Percentiles rank a stretch among this genome's conserved stretches.
phyloP scores from a whole-genome alignment of 192 early-diverging fungal genomes.

The Linnemannia exigua region DNA sequence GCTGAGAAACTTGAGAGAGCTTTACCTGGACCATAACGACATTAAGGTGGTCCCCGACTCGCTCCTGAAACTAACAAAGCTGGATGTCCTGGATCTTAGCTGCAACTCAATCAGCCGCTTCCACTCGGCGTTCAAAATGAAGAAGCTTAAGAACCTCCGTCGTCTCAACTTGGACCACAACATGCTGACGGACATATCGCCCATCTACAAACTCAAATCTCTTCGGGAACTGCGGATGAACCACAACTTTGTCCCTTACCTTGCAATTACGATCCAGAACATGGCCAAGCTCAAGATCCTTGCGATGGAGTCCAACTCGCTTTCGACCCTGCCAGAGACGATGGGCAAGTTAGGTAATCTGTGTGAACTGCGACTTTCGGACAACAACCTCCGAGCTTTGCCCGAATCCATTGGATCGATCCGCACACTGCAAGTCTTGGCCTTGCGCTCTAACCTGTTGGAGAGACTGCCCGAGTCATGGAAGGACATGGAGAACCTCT shows the following conservation, averaged over 20 bases:
- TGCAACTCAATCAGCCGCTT: slow-evolving; percentile 62
- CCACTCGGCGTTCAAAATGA: slow-evolving; percentile 59
- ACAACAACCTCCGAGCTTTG: slow-evolving; percentile 52
- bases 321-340: slow-evolving; percentile 55
- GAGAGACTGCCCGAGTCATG: slow-evolving; percentile 56
- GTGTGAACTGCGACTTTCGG: slow-evolving; percentile 52
- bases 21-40: slow-evolving; percentile 62
- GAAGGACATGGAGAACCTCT: slow-evolving; percentile 61
- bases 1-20: slow-evolving; percentile 55
- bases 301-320: slow-evolving; percentile 54
- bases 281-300: slow-evolving; percentile 58
- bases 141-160: slow-evolving; percentile 53
- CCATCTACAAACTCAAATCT: slow-evolving; percentile 57
- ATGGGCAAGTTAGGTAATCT: slow-evolving; percentile 56
- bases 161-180: slow-evolving; percentile 61
- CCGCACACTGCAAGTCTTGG: slow-evolving; percentile 56
- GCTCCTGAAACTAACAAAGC: slow-evolving; percentile 56
- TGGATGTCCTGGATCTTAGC: slow-evolving; percentile 61
- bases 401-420: slow-evolving; percentile 59
- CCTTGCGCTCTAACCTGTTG: slow-evolving; percentile 54
- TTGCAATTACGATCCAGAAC: slow-evolving; percentile 49
- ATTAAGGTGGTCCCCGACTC: slow-evolving; percentile 62
- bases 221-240: slow-evolving; percentile 57
- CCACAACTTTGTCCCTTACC: slow-evolving; percentile 53
- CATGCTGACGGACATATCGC: slow-evolving; percentile 57